Percentiles rank a stretch among this genome's conserved stretches.
Evolutionary conservation across 2,329 filamentous ascomycete species (phyloP).

Genomic region (Pseudonectria foliicola): DNA sequence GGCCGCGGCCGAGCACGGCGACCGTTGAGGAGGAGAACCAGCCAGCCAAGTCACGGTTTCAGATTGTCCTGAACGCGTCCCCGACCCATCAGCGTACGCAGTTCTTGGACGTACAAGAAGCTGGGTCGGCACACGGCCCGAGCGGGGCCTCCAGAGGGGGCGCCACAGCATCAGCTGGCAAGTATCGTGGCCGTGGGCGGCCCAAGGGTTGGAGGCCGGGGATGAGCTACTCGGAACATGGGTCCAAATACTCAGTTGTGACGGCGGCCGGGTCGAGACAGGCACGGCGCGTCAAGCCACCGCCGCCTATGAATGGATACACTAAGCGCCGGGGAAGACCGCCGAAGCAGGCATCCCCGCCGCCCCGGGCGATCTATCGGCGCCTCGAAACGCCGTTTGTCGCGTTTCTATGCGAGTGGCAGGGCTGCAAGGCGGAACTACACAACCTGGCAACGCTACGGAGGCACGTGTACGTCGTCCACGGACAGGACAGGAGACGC

Average conservation of each 20-base stretch:
- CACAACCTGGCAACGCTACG: slow-evolving; percentile 55
- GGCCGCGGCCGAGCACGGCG: background rate
- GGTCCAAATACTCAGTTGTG: slow-evolving; percentile 11
- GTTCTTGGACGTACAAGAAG: slow-evolving; percentile 4
- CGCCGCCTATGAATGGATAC: slow-evolving; percentile 16
- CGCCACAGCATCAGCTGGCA: slow-evolving; percentile 3
- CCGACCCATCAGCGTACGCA: slow-evolving; percentile 4
- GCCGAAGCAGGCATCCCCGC: slow-evolving; percentile 30
- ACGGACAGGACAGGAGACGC: slow-evolving; percentile 25
- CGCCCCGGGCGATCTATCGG: slow-evolving; percentile 35
- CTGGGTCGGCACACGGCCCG: slow-evolving; percentile 2
- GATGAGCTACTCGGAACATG: slow-evolving; percentile 20
- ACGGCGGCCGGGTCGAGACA: slow-evolving; percentile 16
- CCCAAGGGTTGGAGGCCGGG: slow-evolving; percentile 38
- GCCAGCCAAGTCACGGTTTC: slow-evolving; percentile 7
- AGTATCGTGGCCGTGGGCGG: slow-evolving; percentile 29
- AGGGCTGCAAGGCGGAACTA: slow-evolving; percentile 50
- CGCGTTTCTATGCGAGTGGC: slow-evolving; percentile 55
- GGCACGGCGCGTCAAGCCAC: slow-evolving; percentile 21
- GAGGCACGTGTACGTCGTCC: slow-evolving; percentile 45
- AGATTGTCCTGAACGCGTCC: slow-evolving; percentile 14
- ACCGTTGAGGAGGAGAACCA: background rate
- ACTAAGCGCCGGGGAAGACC: slow-evolving; percentile 37
- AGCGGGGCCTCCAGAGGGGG: slow-evolving; percentile 3
- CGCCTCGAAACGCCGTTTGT: slow-evolving; percentile 37